These are phyloP conservation scores for Tolypocladium album DNA, from an alignment of 2,329 filamentous ascomycete genomes.

Conservation along the genomic window DNA sequence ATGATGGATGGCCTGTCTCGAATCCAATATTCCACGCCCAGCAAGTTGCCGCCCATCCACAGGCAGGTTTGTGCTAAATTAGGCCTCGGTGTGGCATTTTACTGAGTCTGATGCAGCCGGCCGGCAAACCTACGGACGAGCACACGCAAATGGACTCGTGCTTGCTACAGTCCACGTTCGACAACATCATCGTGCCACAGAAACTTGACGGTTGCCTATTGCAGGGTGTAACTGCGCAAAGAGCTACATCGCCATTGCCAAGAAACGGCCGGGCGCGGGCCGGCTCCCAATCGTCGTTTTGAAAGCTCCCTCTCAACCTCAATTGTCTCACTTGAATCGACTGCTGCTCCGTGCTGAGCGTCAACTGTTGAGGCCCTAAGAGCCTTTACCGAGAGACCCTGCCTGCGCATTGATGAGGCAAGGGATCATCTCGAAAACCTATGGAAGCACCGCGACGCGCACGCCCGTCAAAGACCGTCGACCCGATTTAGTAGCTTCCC, in stretches of 20 bases:
- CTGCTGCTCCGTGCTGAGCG: not conserved
- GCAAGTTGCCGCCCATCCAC: too few species aligned
- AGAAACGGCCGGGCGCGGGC: not conserved
- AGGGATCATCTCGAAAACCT: not conserved
- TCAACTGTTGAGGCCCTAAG: not conserved
- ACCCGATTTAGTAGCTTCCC: not conserved
- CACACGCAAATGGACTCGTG: too few species aligned
- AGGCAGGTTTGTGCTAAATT: too few species aligned
- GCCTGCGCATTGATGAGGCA: not conserved
- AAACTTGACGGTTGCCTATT: too few species aligned
- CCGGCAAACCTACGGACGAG: too few species aligned
- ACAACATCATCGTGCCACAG: too few species aligned
- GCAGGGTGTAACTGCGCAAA: too few species aligned
- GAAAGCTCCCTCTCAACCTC: not conserved
- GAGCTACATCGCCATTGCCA: not conserved
- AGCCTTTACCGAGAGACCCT: not conserved
- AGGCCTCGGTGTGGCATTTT: too few species aligned
- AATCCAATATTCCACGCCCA: too few species aligned
- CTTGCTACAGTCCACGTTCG: too few species aligned
- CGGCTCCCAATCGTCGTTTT: not conserved
- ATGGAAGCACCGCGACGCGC: not conserved
- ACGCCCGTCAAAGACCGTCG: not conserved
- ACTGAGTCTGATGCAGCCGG: too few species aligned
- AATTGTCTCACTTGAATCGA: not conserved
- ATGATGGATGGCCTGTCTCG: too few species aligned